phyloP scores from a whole-genome alignment of 148 eudicot genomes.

The Dianthus caryophyllus region DNA sequence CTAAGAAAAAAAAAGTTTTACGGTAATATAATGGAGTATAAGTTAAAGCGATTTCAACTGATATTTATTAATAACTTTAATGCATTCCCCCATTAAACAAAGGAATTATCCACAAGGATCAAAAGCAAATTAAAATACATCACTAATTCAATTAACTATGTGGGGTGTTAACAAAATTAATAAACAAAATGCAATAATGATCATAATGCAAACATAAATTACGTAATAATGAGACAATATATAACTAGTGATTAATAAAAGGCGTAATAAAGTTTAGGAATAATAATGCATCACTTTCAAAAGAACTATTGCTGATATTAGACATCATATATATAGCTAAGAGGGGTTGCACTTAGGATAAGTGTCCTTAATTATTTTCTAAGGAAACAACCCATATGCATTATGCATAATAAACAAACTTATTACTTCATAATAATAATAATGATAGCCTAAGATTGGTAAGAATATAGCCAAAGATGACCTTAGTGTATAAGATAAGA shows the following conservation, averaged over 20 bases:
- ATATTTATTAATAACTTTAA: too few relatives aligned
- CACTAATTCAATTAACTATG: too few relatives aligned
- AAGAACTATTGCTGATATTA: conserved; percentile 1
- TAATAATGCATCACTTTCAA: neutral
- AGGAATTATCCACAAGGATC: neutral
- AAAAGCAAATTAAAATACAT: neutral
- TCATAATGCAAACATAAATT: neutral
- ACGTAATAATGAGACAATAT: conserved; percentile 7
- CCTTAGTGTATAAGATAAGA: conserved; percentile 24
- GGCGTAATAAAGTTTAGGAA: neutral
- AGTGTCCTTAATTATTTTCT: neutral
- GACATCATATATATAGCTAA: neutral
- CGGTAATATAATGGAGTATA: too few relatives aligned
- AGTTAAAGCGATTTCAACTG: too few relatives aligned
- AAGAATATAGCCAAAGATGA: conserved; percentile 11
- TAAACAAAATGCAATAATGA: conserved; percentile 1
- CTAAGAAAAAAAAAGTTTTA: too few relatives aligned
- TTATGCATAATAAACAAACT: conserved; percentile 12
- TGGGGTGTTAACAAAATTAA: neutral
- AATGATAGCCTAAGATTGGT: conserved; percentile 9
- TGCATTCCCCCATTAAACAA: too few relatives aligned
- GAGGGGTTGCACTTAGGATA: neutral
- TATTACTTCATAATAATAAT: too few relatives aligned
- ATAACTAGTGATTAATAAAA: neutral
- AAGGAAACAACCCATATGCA: conserved; percentile 24